Evolutionary conservation across 2,329 filamentous ascomycete genomes (phyloP).

Genomic region (Leptoxyphium fumago): DNA sequence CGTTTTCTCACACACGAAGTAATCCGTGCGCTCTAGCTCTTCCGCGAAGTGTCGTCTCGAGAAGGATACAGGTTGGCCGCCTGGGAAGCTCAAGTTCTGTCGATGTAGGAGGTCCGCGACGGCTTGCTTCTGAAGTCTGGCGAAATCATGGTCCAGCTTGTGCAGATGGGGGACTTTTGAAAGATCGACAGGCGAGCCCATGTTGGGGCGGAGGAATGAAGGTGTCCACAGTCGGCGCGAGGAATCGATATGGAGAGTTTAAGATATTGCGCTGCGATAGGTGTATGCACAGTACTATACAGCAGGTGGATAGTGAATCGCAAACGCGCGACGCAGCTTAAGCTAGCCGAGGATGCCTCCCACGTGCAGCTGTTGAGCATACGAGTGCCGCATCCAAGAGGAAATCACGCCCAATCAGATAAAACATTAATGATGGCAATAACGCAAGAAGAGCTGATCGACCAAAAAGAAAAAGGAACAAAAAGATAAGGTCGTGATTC

Average conservation of each 20-base stretch:
- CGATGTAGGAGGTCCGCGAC: constrained; percentile 50
- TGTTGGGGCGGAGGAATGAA: constrained; percentile 1
- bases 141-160: constrained; percentile 10
- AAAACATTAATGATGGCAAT: too few relatives aligned
- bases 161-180: constrained; percentile 7
- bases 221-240: too few relatives aligned
- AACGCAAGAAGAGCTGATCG: too few relatives aligned
- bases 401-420: too few relatives aligned
- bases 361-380: too few relatives aligned
- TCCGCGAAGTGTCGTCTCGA: constrained; percentile 55
- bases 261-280: too few relatives aligned
- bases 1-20: constrained; percentile 97
- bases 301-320: too few relatives aligned
- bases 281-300: too few relatives aligned
- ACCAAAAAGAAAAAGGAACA: background rate
- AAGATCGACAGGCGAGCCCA: constrained; percentile 16
- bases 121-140: constrained; percentile 13
- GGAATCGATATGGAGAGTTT: too few relatives aligned
- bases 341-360: too few relatives aligned
- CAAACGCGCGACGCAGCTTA: too few relatives aligned
- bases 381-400: too few relatives aligned
- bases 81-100: constrained; percentile 58
- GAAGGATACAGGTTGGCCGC: constrained; percentile 90
- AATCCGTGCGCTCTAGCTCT: constrained; percentile 73
- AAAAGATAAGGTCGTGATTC: background rate